These are phyloP conservation scores for Camelina laxa DNA, from an alignment of 345 rosid genomes.

Conservation along the genomic window DNA sequence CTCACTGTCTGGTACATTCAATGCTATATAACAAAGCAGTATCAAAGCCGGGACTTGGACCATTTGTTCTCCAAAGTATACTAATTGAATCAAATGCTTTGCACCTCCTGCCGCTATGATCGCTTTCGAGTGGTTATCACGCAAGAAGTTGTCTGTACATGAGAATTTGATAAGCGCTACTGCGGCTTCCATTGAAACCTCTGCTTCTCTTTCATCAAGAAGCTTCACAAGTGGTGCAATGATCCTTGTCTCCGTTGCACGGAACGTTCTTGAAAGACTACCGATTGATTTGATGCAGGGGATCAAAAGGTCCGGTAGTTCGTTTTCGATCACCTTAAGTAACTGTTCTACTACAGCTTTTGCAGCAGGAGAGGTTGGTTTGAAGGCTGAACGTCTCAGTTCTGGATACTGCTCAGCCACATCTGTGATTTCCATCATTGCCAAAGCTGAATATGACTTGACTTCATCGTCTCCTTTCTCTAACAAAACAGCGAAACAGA, in stretches of 20 bases:
- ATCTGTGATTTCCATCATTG: constrained; percentile 76
- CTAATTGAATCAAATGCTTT: constrained; percentile 63
- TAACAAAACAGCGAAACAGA: constrained; percentile 66
- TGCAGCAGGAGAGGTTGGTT: constrained; percentile 76
- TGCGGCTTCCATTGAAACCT: constrained; percentile 60
- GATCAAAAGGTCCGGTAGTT: constrained; percentile 54
- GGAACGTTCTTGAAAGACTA: constrained; percentile 78
- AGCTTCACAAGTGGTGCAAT: constrained; percentile 69
- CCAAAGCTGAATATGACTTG: constrained; percentile 64
- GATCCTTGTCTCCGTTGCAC: constrained; percentile 69
- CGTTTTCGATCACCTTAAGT: constrained; percentile 55
- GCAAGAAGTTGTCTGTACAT: constrained; percentile 60
- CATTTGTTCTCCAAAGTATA: constrained; percentile 69
- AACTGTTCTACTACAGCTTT: constrained; percentile 73
- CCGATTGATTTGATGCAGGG: constrained; percentile 70
- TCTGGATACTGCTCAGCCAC: constrained; percentile 69
- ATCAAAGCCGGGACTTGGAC: constrained; percentile 63
- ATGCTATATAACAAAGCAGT: constrained; percentile 56
- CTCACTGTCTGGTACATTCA: constrained; percentile 65
- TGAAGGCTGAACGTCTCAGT: constrained; percentile 66
- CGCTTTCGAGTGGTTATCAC: constrained; percentile 61
- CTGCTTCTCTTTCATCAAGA: constrained; percentile 68
- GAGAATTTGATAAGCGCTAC: constrained; percentile 69
- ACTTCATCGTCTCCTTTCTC: constrained; percentile 72
- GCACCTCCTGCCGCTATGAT: constrained; percentile 64